These are phyloP conservation scores for Juncus inflexus DNA, from an alignment of 176 grass and related monocot species.

Conservation along the genomic window DNA sequence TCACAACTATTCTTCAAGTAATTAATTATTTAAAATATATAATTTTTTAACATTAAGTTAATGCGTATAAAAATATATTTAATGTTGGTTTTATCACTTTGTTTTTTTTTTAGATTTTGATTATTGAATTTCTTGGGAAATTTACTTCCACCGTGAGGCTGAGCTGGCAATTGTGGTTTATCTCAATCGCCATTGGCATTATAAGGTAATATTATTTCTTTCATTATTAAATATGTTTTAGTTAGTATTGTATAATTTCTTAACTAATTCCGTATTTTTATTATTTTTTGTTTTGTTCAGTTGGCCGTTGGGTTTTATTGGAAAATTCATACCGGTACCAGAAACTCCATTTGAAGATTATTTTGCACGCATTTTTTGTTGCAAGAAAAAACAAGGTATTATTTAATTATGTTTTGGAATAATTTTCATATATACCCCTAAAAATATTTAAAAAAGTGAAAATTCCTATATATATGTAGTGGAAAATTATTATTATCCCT, in stretches of 20 bases:
- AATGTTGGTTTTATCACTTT: not conserved
- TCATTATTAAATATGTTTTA: slow-evolving; percentile 8
- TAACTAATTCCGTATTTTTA: slow-evolving; percentile 18
- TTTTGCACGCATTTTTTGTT: slow-evolving; percentile 30
- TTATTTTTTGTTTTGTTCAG: slow-evolving; percentile 35
- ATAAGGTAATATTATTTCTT: slow-evolving; percentile 48
- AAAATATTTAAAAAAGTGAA: too few relatives aligned
- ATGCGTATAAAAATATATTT: slow-evolving; percentile 16
- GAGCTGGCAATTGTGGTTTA: slow-evolving; percentile 75
- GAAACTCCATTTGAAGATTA: slow-evolving; percentile 49
- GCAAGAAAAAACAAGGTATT: slow-evolving; percentile 39
- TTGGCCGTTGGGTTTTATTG: slow-evolving; percentile 73
- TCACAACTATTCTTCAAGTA: slow-evolving; percentile 77
- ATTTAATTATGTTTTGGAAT: too few relatives aligned
- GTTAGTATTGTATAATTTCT: not conserved
- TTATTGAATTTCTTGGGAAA: slow-evolving; percentile 89
- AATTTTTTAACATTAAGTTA: slow-evolving; percentile 12
- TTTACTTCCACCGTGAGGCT: slow-evolving; percentile 85
- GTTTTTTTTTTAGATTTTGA: slow-evolving; percentile 54
- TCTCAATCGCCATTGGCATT: slow-evolving; percentile 70
- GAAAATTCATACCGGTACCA: slow-evolving; percentile 82
- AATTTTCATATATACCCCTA: too few relatives aligned
- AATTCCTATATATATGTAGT: too few relatives aligned
- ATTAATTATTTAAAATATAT: slow-evolving; percentile 9
- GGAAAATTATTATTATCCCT: too few relatives aligned